Percentiles rank a stretch among this genome's conserved stretches.
phyloP scores from a whole-genome alignment of 352 stramenopile species.

The Thraustotheca clavata region DNA sequence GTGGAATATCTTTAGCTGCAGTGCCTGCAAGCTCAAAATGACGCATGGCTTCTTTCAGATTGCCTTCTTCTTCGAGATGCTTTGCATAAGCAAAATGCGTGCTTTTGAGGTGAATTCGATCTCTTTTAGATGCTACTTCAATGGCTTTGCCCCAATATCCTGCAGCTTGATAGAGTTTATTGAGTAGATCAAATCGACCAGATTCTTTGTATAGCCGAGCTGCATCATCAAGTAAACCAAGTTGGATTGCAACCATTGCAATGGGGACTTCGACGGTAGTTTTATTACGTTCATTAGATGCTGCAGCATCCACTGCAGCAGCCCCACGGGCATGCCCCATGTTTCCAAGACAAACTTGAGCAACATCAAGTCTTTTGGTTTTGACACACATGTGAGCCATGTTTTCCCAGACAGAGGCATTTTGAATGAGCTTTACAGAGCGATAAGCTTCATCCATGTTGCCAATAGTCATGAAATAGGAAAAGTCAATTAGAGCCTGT shows the following conservation, averaged over 20 bases:
- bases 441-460: slow-evolving; percentile 95
- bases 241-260: slow-evolving; percentile 88
- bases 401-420: slow-evolving; percentile 91
- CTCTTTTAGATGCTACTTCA: slow-evolving; percentile 76
- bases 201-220: slow-evolving; percentile 87
- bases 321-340: slow-evolving; percentile 90
- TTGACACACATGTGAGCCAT: slow-evolving; percentile 96
- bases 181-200: slow-evolving; percentile 87
- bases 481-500: slow-evolving; percentile 91
- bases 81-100: slow-evolving; percentile 85
- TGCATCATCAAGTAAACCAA: slow-evolving; percentile 88
- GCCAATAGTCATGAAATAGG: slow-evolving; percentile 90
- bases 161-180: slow-evolving; percentile 85
- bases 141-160: slow-evolving; percentile 89
- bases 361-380: slow-evolving; percentile 91
- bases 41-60: slow-evolving; percentile 85
- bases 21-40: slow-evolving; percentile 88
- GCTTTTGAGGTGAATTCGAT: slow-evolving; percentile 89
- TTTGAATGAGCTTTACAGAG: slow-evolving; percentile 90
- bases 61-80: slow-evolving; percentile 84
- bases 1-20: slow-evolving; percentile 84
- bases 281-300: slow-evolving; percentile 34
- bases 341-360: slow-evolving; percentile 90
- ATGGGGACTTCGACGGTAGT: slow-evolving; percentile 58
- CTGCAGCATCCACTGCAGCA: slow-evolving; percentile 75